Conservation (phyloP, 805 yeast species). For the Candida suzukii region DNA sequence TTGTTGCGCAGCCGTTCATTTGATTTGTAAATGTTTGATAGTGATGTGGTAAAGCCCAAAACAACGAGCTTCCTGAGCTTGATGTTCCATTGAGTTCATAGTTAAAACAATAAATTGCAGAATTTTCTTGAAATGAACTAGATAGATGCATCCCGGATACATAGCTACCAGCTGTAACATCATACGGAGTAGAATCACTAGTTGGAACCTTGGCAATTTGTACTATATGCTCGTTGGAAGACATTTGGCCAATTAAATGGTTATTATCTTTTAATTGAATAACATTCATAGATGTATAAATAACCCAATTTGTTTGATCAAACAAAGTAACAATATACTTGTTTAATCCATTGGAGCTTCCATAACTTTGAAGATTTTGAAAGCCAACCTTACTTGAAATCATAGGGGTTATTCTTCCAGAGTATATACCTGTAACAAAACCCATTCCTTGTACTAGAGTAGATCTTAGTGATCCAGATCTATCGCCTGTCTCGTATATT, state of each 20-base stretch:
- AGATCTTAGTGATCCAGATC: constrained; percentile 23
- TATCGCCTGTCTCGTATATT: constrained; percentile 22
- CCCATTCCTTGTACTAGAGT: constrained; percentile 82
- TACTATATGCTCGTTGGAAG: constrained; percentile 17
- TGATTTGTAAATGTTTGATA: constrained; percentile 27
- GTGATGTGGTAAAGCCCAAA: constrained; percentile 52
- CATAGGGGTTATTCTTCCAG: constrained; percentile 45
- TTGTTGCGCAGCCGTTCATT: constrained; percentile 16
- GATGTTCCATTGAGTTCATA: constrained; percentile 22
- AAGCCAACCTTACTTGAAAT: constrained; percentile 63
- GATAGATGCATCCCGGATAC: constrained; percentile 37
- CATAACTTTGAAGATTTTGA: constrained; percentile 35
- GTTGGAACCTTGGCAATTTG: constrained; percentile 45
- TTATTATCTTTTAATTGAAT: constrained; percentile 18
- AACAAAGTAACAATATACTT: constrained; percentile 51
- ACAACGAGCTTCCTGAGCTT: constrained; percentile 18
- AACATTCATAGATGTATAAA: constrained; percentile 33
- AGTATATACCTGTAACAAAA: constrained; percentile 56
- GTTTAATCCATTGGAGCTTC: constrained; percentile 31
- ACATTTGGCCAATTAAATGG: constrained; percentile 16
- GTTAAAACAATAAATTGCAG: constrained; percentile 35
- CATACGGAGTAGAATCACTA: constrained; percentile 38
- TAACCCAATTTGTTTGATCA: constrained; percentile 57
- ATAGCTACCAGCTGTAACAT: constrained; percentile 64
- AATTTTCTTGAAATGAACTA: constrained; percentile 27